These are phyloP conservation scores for Diaporthe citrichinensis DNA, from an alignment of 2,329 filamentous ascomycete species.

Conservation along the genomic window DNA sequence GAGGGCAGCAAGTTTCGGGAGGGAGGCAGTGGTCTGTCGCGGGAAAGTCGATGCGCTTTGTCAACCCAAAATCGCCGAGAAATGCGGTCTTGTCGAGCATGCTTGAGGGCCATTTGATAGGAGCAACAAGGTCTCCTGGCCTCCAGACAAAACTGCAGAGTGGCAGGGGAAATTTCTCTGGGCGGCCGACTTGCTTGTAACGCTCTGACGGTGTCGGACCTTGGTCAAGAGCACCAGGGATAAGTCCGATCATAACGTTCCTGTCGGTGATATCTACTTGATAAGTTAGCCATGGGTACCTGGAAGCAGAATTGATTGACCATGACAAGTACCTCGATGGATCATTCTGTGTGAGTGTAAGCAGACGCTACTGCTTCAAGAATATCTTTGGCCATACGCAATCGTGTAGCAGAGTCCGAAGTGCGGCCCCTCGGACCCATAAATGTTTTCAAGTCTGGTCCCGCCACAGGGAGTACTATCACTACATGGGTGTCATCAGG, in stretches of 20 bases:
- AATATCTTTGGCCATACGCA: constrained; percentile 6
- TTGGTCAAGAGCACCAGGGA: constrained; percentile 6
- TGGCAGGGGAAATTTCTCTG: background rate
- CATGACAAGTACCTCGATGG: background rate
- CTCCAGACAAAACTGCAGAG: background rate
- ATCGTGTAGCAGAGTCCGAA: background rate
- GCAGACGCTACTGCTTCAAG: background rate
- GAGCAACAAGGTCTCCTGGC: constrained; percentile 2
- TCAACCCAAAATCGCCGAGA: background rate
- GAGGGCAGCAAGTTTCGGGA: background rate
- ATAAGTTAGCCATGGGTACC: background rate
- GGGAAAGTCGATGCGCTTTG: background rate
- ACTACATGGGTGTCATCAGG: constrained; percentile 15
- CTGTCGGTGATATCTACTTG: background rate
- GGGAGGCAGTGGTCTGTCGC: background rate
- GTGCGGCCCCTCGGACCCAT: background rate
- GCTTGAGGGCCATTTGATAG: background rate
- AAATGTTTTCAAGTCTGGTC: background rate
- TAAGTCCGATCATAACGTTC: background rate
- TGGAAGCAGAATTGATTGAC: background rate
- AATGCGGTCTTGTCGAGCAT: constrained; percentile 3
- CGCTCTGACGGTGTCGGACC: constrained; percentile 4
- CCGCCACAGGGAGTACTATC: constrained; percentile 10
- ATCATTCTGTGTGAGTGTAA: background rate
- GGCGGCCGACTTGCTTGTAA: constrained; percentile 21